Base-by-base conservation (phyloP, 1,284 basidiomycete species). In the Stygiomarasmius scandens region DNA sequence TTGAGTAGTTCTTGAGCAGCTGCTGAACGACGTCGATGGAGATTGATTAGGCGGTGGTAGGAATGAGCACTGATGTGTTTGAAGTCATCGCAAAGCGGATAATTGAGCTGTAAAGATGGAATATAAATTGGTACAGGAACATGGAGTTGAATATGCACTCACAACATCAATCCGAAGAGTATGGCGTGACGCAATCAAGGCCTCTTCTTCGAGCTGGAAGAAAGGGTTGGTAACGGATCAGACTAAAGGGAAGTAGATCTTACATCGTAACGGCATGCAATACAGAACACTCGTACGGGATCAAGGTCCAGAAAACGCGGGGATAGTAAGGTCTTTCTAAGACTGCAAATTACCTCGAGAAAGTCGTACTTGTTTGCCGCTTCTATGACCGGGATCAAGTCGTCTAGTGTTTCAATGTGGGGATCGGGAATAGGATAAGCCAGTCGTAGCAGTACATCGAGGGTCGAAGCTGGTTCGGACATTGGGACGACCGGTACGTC, bases 321-420 rank as follows among this genome's bases (percentile, higher is more conserved):
- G 0, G 79, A 75, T 24, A 86, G 64, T 48, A 90, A 79, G 22
- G 78, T 67, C 49, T 69, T 72, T 57, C 86, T 81, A 9, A 90
- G 74, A 1, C 74, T 66, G 43, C 72, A 67, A 57, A 80, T 71
- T 44, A 79, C 81, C 3, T 71, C 71, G 1, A 68, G 56, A 58
- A 89, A 75, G 60, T 90, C 85, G 67, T 89, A 91, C 67, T 91
- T 90, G 63, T 74, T 66, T 6, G 86, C 85, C 0, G 82, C 79
- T 27, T 70, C 72, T 20, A 90, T 74, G n/a, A 85, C 64, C 25
- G 71, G 64, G 4, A 75, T 72, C 32, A 89, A 75, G 9, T 82
- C 77, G 62, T 88, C 82, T 23, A 90, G 71, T 9, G 75, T 73
- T 10, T 64, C 52, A 55, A 85, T 61, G 12, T 59, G 36, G 24